phyloP scores from a whole-genome alignment of 164 flowering plant species.

The Aristolochia fimbriata region DNA sequence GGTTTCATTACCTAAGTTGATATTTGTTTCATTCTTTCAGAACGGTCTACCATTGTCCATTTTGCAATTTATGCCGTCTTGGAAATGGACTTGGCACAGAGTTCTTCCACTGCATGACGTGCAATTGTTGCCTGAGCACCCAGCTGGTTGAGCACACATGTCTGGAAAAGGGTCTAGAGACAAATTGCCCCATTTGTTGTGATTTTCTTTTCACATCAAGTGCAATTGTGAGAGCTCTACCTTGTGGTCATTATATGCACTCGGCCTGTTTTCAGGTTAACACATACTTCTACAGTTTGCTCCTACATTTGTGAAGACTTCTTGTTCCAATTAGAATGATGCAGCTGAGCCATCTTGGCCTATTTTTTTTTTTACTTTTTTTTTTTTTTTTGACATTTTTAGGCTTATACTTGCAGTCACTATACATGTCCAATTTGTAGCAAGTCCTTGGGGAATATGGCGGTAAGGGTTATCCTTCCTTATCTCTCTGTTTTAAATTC shows the following conservation, averaged over 20 bases:
- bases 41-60: conserved; percentile 90
- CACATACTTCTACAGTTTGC: background rate
- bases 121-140: conserved; percentile 81
- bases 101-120: conserved; percentile 92
- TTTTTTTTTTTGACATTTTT: conserved; percentile 9
- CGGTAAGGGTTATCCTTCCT: conserved; percentile 36
- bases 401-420: conserved; percentile 90
- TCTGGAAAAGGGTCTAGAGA: conserved; percentile 82
- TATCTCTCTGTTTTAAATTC: background rate
- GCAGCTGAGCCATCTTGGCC: background rate
- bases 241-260: conserved; percentile 97
- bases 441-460: conserved; percentile 91
- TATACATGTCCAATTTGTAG: conserved; percentile 88
- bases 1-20: background rate
- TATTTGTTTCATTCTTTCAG: conserved; percentile 25
- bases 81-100: conserved; percentile 89
- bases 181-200: conserved; percentile 91
- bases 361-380: conserved; percentile 2
- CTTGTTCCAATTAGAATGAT: background rate
- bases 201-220: conserved; percentile 87
- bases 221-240: conserved; percentile 69
- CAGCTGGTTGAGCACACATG: conserved; percentile 71
- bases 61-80: conserved; percentile 92
- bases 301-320: background rate
- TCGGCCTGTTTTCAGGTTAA: conserved; percentile 85